phyloP scores from a whole-genome alignment of 805 yeast genomes.

The Candida piceae region DNA sequence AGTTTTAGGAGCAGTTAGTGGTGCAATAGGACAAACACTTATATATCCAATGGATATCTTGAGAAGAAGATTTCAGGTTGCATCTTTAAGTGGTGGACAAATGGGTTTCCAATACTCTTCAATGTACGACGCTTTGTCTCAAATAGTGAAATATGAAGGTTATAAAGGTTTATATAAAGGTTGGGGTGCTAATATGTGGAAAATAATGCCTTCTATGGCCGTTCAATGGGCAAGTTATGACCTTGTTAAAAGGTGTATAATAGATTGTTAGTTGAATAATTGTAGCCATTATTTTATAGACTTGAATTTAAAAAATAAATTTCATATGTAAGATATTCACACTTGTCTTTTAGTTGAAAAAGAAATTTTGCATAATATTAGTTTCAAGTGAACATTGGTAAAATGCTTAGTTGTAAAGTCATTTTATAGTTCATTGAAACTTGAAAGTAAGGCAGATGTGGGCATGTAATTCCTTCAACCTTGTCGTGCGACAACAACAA shows the following conservation, averaged over 20 bases:
- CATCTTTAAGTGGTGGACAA: slow-evolving; percentile 70
- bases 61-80: slow-evolving; percentile 86
- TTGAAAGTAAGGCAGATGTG: no score
- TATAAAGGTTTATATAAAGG: slow-evolving; percentile 67
- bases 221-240: slow-evolving; percentile 90
- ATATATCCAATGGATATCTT: slow-evolving; percentile 90
- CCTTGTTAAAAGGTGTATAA: slow-evolving; percentile 46
- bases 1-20: slow-evolving; percentile 76
- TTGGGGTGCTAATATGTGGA: slow-evolving; percentile 73
- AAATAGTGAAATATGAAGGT: slow-evolving; percentile 74
- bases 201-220: slow-evolving; percentile 94
- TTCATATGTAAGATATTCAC: no score
- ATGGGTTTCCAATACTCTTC: slow-evolving; percentile 81
- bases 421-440: no score
- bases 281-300: no score
- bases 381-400: no score
- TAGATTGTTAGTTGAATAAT: not conserved
- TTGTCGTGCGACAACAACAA: no score
- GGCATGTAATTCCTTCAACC: no score
- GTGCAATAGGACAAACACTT: slow-evolving; percentile 84
- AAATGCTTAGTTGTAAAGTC: no score
- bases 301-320: no score
- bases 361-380: no score
- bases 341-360: no score
- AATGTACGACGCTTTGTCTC: slow-evolving; percentile 64